A percentile compares a stretch with the other conserved stretches of the same genome.
Evolutionary conservation across 352 stramenopile genomes (phyloP).

Genomic region (Pythium vanterpoolii): DNA sequence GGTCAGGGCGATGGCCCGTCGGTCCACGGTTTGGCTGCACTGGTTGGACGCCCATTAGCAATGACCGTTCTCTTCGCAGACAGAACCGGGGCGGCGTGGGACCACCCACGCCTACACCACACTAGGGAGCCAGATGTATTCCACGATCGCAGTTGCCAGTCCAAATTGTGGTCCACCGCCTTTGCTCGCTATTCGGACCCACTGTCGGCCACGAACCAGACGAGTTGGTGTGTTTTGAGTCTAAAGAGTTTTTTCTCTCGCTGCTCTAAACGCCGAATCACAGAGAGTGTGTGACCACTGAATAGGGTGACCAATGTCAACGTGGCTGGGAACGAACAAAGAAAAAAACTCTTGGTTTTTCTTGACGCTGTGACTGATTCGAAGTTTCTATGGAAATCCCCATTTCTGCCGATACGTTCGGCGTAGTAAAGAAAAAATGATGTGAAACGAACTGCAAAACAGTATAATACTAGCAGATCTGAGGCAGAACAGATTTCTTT

Average conservation of each 20-base stretch:
- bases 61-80: conserved; percentile 9
- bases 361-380: conserved; percentile 2
- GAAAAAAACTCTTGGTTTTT: not conserved
- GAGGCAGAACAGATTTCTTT: not conserved
- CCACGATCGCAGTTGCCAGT: conserved; percentile 15
- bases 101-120: conserved; percentile 4
- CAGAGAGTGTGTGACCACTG: not conserved
- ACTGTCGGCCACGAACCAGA: not conserved
- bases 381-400: not conserved
- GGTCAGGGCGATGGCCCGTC: not conserved
- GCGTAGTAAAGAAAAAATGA: not conserved
- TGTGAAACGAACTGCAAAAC: not conserved
- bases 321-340: conserved; percentile 1
- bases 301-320: not conserved
- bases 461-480: not conserved
- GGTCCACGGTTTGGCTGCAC: conserved; percentile 5
- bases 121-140: conserved; percentile 3
- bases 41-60: conserved; percentile 15
- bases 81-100: conserved; percentile 4
- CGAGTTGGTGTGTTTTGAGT: not conserved
- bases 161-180: conserved; percentile 14
- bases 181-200: not conserved
- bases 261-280: not conserved
- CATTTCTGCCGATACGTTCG: no score
- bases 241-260: not conserved